These are phyloP conservation scores for Stemphylium vesicarium DNA, from an alignment of 2,329 filamentous ascomycete species.

Conservation along the genomic window DNA sequence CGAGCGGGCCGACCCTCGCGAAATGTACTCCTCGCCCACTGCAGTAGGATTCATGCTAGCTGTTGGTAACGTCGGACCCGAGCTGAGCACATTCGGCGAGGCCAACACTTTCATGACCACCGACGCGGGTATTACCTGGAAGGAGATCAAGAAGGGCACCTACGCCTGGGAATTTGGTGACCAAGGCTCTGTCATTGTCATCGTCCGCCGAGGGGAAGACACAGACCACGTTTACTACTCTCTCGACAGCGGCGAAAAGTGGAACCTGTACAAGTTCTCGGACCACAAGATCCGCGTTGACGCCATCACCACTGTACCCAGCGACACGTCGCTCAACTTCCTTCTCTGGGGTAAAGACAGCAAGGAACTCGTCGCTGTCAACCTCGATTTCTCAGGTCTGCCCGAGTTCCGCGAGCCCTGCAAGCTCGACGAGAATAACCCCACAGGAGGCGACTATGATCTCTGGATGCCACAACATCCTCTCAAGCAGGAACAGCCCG, in stretches of 20 bases:
- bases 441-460: conserved; percentile 74
- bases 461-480: conserved; percentile 90
- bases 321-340: conserved; percentile 89
- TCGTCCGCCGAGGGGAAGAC: conserved; percentile 73
- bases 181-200: conserved; percentile 88
- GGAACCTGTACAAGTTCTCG: conserved; percentile 78
- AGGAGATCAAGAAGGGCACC: conserved; percentile 80
- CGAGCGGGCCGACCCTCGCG: conserved; percentile 78
- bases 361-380: conserved; percentile 71
- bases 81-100: conserved; percentile 70
- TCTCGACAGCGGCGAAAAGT: conserved; percentile 79
- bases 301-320: conserved; percentile 86
- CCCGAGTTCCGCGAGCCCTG: conserved; percentile 69
- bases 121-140: conserved; percentile 92
- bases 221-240: conserved; percentile 78
- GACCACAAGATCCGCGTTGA: conserved; percentile 71
- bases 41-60: conserved; percentile 91
- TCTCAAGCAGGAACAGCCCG: conserved; percentile 71
- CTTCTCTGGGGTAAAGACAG: conserved; percentile 78
- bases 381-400: conserved; percentile 86
- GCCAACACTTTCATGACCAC: conserved; percentile 89
- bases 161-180: conserved; percentile 97
- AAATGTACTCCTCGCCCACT: conserved; percentile 86
- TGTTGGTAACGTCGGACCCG: conserved; percentile 85
- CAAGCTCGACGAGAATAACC: conserved; percentile 66